Base-by-base conservation (phyloP, 257 asterid genomes). In the Fraxinus cuspidata region DNA sequence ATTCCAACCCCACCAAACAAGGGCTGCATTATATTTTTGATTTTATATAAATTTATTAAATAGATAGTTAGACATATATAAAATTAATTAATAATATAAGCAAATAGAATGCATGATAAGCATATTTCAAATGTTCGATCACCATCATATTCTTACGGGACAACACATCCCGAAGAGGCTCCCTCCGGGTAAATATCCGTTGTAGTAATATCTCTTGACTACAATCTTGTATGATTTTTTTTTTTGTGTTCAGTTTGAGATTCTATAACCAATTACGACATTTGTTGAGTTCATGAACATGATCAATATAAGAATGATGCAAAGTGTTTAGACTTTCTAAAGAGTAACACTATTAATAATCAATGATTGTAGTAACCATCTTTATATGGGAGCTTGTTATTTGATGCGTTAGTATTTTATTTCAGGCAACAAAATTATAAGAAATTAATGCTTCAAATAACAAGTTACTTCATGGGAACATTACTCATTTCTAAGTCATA, bases 91-190 rank as follows among this genome's bases (percentile, higher is more conserved):
- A 28, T 1, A 28, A 28, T 28, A 28, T 28, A 77, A 90, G 86
- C 97, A 94, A 77, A 90, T 92, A n/a, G 98, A 97, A 56, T 94
- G 98, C 83, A 94, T 92, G 94, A 90, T 90, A 5, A 96, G 98
- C 63, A 86, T 94, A 37, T 87, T 92, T 83, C 98, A 94, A 56
- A 32, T 94, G 77, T 92, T 94, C 74, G 98, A 94, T 85, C 97
- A 93, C 2, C 96, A 87, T 19, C 86, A 80, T 70, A 75, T 87
- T 63, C 73, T 90, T 69, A 79, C 92, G 16, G 83, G 87, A 35
- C 80, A 89, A 86, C 93, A 90, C 34, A 77, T 84, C 18, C 80
- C 88, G 1, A 87, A 84, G 76, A 86, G 87, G 78, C 83, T 79
- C 70, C 79, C 84, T 76, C 79, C 84, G 60, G 97, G 97, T 94